Conservation (phyloP, 2,329 filamentous ascomycete genomes). For the Akanthomyces muscarius region DNA sequence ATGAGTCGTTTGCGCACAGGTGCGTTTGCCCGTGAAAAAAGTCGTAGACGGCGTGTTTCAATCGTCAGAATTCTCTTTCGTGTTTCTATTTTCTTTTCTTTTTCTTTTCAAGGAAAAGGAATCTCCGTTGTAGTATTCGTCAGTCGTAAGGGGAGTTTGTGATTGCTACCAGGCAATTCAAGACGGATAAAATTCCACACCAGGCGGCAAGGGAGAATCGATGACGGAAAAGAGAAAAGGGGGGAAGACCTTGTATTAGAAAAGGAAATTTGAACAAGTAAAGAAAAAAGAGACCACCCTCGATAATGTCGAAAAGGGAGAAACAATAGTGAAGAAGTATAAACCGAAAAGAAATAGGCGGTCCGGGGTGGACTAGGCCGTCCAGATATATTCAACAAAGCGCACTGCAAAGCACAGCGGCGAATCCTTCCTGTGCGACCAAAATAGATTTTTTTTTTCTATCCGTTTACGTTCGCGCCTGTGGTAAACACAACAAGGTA, state of each 20-base stretch:
- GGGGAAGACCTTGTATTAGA: not conserved
- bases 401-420: not conserved
- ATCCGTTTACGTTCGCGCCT: not conserved
- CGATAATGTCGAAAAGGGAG: not conserved
- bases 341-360: not conserved
- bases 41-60: not conserved
- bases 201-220: not conserved
- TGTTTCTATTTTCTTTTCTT: too few relatives aligned
- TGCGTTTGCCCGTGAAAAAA: not conserved
- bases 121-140: too few relatives aligned
- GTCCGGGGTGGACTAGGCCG: not conserved
- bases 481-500: not conserved
- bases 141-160: not conserved
- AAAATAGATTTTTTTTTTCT: not conserved
- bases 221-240: not conserved
- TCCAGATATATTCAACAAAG: not conserved
- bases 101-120: not conserved
- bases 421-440: not conserved
- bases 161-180: conserved; percentile 2
- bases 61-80: not conserved
- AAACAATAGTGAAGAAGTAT: not conserved
- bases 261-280: not conserved
- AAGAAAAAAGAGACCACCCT: not conserved
- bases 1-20: conserved; percentile 2
- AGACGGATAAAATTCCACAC: not conserved